These are phyloP conservation scores for Gossypium ekmanianum DNA, from an alignment of 345 rosid species.

Conservation along the genomic window DNA sequence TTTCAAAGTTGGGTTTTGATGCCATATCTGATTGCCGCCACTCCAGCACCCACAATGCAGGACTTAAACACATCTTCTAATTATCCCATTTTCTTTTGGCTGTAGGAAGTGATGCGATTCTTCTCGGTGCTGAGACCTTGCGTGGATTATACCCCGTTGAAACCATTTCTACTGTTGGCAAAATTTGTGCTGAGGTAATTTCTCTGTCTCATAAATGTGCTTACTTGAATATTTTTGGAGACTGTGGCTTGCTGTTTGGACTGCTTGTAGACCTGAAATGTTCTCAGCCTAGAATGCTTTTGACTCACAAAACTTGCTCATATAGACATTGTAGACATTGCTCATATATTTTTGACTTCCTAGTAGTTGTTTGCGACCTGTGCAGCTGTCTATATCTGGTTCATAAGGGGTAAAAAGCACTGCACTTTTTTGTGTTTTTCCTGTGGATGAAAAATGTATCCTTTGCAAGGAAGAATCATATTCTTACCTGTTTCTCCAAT, in stretches of 20 bases:
- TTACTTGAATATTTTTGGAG: background rate
- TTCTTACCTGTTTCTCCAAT: background rate
- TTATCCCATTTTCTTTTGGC: background rate
- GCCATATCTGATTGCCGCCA: background rate
- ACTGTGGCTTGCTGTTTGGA: too few species aligned
- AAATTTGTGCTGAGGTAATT: conserved; percentile 86
- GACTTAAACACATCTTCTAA: background rate
- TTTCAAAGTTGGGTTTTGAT: background rate
- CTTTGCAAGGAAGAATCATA: background rate
- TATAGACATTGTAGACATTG: background rate
- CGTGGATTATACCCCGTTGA: conserved; percentile 94
- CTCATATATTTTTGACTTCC: background rate
- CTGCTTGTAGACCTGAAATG: background rate
- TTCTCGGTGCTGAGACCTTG: conserved; percentile 97
- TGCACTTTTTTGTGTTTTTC: background rate
- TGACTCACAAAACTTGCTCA: background rate
- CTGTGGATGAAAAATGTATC: background rate
- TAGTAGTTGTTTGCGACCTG: background rate
- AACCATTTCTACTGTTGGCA: conserved; percentile 82
- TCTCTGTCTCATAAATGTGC: background rate
- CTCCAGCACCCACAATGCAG: background rate
- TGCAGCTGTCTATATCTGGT: background rate
- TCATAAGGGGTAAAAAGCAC: background rate
- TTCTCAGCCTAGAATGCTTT: background rate
- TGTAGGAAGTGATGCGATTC: conserved; percentile 96